Evolutionary conservation across 1,284 basidiomycete genomes (phyloP), one percentile per base, ranked within the genome.

Genomic region (Trametes versicolor): DNA sequence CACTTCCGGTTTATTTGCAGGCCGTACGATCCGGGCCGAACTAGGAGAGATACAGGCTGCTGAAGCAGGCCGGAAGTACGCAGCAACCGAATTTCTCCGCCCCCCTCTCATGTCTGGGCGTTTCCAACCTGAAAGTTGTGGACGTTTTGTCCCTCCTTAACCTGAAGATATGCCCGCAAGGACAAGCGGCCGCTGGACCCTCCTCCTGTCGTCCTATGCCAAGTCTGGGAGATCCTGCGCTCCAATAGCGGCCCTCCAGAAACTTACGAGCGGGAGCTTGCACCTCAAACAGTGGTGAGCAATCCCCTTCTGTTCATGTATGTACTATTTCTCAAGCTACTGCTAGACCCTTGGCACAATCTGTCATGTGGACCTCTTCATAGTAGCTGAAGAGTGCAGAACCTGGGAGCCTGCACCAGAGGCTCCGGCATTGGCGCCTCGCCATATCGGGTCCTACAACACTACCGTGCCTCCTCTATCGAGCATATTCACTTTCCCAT

Each of bases 331-430:
- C 45, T 58, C 23, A 19, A 34, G 54, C 39, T 19, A 6, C 17
- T 17, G 41, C 41, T n/a, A 81, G 58, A 78, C 77, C 6, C 79
- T 86, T 34, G 87, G 87, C 13, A 78, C 89, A n/a, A 74, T 90
- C 4, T 90, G 88, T 72, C 87, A 85, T 5, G 85, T 88, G 48
- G 88, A 90, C 75, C 79, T 90, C 25, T 90, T 88, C 67, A 83
- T 85, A 3, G 82, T 87, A 12, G 80, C 82, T 27, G 73, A 70
- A 4, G 48, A 47, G n/a, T 58, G 36, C 34, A 50, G 47, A 27
- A 47, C 15, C 29, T 32, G 29, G 29, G 4, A 32, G 29, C 29
- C 29, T 29, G 27, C 48, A 7, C 48, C 48, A 27, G 48, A 17
- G 41, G 3, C 41, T 4, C 32, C n/a, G 29, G 8, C 17, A n/a